Base-by-base conservation (phyloP, 352 stramenopile species). In the Phytophthora parvispora region DNA sequence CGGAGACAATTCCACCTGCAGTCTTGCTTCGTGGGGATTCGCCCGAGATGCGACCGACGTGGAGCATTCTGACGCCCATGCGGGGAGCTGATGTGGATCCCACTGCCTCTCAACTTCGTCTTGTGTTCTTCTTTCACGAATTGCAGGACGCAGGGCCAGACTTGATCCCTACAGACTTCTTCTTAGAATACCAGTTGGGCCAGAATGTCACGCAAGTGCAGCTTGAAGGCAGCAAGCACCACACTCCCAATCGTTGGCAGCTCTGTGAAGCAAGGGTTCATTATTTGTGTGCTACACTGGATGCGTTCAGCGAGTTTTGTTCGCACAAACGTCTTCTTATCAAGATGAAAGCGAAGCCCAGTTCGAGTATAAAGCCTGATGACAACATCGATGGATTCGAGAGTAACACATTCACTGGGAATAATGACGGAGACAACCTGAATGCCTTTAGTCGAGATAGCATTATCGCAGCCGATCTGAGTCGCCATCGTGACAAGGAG, bases 111-210 rank as follows among this genome's bases (percentile, higher is more conserved):
- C 83, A 94, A 36, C 64, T 96, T 32, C 83, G 86, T 1, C 50
- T 96, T 15, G 76, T 88, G 28, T 87, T 96, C 48, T 92, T 96
- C 71, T 96, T 96, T 55, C 86, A 96, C 50, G 88, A 96, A 55
- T 64, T 96, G 3, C 88, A 96, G 52, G 88, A 96, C 51, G 86
- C 74, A 31, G 83, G 86, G 0, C 80, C 79, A 0, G 51, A 83
- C 1, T 64, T 92, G 32, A 66, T 69, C 6, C 79, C 86, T 1
- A 86, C 82, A 0, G 84, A 94, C 20, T 96, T 93, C 25, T 92
- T 84, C 51, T 72, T 94, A 29, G 86, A 93, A 43, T 96, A 96
- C 48, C 86, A 94, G 42, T 57, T 96, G 6, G 88, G 86, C 1
- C 88, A 96, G 63, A 51, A 67, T 24, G 75, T 93, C 28, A 78